These are phyloP conservation scores for Myriosclerotinia scirpicola DNA, from an alignment of 2,329 filamentous ascomycete species.

Conservation along the genomic window DNA sequence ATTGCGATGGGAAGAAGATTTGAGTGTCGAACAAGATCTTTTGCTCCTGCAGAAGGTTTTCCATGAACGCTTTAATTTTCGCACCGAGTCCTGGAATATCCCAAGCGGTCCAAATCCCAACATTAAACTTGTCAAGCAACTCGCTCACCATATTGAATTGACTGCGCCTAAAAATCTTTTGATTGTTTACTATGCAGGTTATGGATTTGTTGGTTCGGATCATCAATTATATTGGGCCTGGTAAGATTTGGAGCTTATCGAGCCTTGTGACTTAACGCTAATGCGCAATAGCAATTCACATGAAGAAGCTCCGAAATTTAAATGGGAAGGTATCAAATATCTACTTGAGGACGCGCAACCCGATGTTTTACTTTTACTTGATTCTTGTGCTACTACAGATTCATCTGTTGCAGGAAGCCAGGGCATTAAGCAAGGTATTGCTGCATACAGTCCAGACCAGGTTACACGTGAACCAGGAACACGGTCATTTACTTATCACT, in stretches of 20 bases:
- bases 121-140: conserved; percentile 60
- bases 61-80: conserved; percentile 60
- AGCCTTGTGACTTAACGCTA: conserved; percentile 41
- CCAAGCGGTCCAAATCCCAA: conserved; percentile 59
- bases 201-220: conserved; percentile 58
- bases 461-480: conserved; percentile 46
- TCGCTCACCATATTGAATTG: conserved; percentile 60
- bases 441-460: conserved; percentile 57
- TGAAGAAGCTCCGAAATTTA: conserved; percentile 60
- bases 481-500: conserved; percentile 58
- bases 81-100: conserved; percentile 61
- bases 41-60: conserved; percentile 57
- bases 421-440: conserved; percentile 62
- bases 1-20: conserved; percentile 63
- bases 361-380: conserved; percentile 62
- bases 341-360: conserved; percentile 62
- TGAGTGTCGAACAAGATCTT: conserved; percentile 54
- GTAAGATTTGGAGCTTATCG: conserved; percentile 48
- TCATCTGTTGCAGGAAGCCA: conserved; percentile 51
- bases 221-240: conserved; percentile 66
- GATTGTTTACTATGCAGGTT: conserved; percentile 64
- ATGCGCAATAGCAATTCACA: conserved; percentile 53
- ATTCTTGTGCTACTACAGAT: conserved; percentile 60
- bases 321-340: conserved; percentile 63
- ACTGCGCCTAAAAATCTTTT: conserved; percentile 59